Conservation (phyloP, 2,329 filamentous ascomycete species). For the Aspergillus spinulosporus region DNA sequence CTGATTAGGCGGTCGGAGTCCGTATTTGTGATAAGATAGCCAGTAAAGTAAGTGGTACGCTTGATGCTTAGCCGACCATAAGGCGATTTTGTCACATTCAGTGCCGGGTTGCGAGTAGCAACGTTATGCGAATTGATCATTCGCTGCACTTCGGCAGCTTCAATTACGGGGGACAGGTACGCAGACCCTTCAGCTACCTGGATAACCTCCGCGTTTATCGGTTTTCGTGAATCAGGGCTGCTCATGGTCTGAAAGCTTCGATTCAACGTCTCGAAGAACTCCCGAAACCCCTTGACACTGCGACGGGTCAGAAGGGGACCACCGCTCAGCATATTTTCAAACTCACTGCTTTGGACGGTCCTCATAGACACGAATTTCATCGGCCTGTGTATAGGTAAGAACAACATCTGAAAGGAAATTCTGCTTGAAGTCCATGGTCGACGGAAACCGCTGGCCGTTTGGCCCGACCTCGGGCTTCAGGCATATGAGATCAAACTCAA, state of each 20-base stretch:
- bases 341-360: slow-evolving; percentile 61
- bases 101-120: slow-evolving; percentile 30
- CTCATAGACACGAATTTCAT: slow-evolving; percentile 74
- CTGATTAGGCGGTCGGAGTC: slow-evolving; percentile 72
- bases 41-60: slow-evolving; percentile 87
- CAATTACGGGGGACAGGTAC: slow-evolving; percentile 72
- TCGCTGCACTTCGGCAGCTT: slow-evolving; percentile 81
- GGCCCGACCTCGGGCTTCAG: slow-evolving; percentile 85
- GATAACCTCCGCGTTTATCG: slow-evolving; percentile 76
- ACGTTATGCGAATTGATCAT: slow-evolving; percentile 86
- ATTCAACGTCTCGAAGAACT: slow-evolving; percentile 81
- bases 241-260: slow-evolving; percentile 49
- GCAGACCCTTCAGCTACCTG: slow-evolving; percentile 77
- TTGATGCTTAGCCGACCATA: slow-evolving; percentile 67
- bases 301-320: slow-evolving; percentile 19
- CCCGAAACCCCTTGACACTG: slow-evolving; percentile 77
- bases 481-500: slow-evolving; percentile 39
- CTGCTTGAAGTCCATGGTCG: slow-evolving; percentile 92
- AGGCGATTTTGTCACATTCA: slow-evolving; percentile 43
- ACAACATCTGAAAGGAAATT: slow-evolving; percentile 76
- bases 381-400: slow-evolving; percentile 78
- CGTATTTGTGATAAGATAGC: slow-evolving; percentile 74
- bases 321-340: background rate
- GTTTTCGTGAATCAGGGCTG: slow-evolving; percentile 55
- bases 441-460: slow-evolving; percentile 72